Evolutionary conservation across 2,329 filamentous ascomycete genomes (phyloP), one percentile per base, ranked within the genome.

Genomic region (Penicillium expansum): DNA sequence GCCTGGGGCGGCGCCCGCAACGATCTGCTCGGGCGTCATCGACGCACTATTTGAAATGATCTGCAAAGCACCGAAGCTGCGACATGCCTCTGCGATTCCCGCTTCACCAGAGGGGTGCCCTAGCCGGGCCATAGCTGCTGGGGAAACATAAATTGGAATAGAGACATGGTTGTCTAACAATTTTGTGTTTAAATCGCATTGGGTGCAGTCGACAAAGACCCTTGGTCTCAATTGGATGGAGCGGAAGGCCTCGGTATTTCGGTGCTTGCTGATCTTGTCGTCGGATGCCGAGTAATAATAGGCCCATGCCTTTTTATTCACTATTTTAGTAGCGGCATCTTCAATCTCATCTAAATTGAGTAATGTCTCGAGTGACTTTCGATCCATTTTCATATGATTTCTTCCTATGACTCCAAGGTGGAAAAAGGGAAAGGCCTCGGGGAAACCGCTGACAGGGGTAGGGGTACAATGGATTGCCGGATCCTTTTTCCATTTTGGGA

Each of bases 231-330:
- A 82, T 16, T 96, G 80, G 63, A 97, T 93, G 63, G 86, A 83
- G 22, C 60, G 58, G 18, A 50, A 62, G 20, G 32, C 60, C 14
- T 62, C 58, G 20, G 58, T 61, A 16, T 62, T 59, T 11, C 39
- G 41, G 24, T 41, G 20, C 33, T 58, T 57, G 30, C 32, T 89
- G 64, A 83, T 74, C 16, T 91, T 79, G 73, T 97, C 92, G 73
- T 97, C 92, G 57, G 83, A 80, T 13, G 90, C 91, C 1, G 91
- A 96, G 77, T 85, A 95, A 80, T 97, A 97, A 79, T 97, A 97
- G 48, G 90, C 89, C 89, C 90, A 96, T 44, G 88, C 90, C 77
- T 92, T 95, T 63, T 84, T 83, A 59, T 86, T 87, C 60, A 96
- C 86, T 63, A 87, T 85, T 71, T 86, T 87, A 30, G 87, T 89